phyloP scores from a whole-genome alignment of 2,329 filamentous ascomycete genomes.

The Clarireedia hainanense region DNA sequence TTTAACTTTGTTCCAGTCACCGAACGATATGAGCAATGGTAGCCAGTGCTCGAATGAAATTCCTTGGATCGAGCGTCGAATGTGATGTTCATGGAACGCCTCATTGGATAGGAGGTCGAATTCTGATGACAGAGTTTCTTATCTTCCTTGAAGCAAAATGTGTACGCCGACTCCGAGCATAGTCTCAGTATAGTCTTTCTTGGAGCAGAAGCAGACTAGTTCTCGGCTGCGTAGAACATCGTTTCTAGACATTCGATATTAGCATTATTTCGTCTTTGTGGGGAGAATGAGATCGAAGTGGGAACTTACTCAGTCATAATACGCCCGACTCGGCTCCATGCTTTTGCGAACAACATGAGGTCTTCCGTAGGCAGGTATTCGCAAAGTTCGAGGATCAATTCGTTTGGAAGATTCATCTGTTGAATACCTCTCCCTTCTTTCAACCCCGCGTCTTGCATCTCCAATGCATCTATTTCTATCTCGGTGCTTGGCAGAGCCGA shows the following conservation, averaged over 20 bases:
- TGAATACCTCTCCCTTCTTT: background rate
- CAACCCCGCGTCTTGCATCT: background rate
- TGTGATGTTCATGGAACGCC: conserved; percentile 31
- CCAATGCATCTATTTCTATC: background rate
- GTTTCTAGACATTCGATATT: background rate
- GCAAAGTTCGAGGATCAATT: conserved; percentile 33
- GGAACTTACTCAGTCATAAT: conserved; percentile 7
- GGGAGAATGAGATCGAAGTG: no score
- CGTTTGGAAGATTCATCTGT: conserved; percentile 31
- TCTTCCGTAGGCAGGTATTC: conserved; percentile 26
- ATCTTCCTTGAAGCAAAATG: background rate
- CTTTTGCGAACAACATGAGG: conserved; percentile 16
- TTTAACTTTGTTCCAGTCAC: background rate
- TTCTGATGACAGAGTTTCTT: conserved; percentile 31
- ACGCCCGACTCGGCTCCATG: conserved; percentile 14
- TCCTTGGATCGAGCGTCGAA: conserved; percentile 37
- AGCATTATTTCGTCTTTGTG: background rate
- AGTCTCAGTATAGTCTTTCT: conserved; percentile 32
- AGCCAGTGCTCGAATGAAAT: conserved; percentile 37
- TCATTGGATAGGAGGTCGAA: conserved; percentile 41
- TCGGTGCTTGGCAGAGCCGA: background rate
- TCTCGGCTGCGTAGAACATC: conserved; percentile 31
- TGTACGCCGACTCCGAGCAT: conserved; percentile 38
- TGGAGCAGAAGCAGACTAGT: conserved; percentile 40
- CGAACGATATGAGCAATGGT: conserved; percentile 32